Evolutionary conservation across 2,329 filamentous ascomycete species (phyloP), one percentile per base, ranked within the genome.

Genomic region (Calonectria henricotiae): DNA sequence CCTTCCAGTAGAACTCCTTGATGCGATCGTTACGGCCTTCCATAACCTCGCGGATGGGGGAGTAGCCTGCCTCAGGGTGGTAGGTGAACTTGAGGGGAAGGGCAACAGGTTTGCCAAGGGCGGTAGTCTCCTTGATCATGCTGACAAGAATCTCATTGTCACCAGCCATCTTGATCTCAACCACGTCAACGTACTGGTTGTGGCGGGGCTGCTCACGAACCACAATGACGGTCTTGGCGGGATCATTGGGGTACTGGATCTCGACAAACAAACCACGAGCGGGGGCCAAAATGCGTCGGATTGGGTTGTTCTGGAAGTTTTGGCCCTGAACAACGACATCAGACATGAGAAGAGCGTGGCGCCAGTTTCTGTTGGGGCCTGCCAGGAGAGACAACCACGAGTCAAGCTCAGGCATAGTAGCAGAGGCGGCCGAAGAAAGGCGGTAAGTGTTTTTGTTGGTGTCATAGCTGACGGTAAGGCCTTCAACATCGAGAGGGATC

Each of bases 1-100:
- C 92, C 76, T 92, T 92, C 91, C 97, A 99, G 88, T 99, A 99
- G 83, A 99, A 99, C 83, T 98, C 94, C 88, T 99, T 99, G 87
- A 99, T 98, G 74, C 94, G 93, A 81, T 99, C 96, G 81, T 99
- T 99, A 80, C 96, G 94, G 66, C 90, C 93, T 41, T 95, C 90
- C 96, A 99, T 99, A 73, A 98, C 93, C 83, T 99, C 96, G 71
- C 93, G 93, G 76, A 99, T 98, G 20, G 96, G 96, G n/a, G 97
- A 96, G 81, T 98, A 99, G 35, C 96, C 96, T 67, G 94, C 93
- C 83, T 98, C 96, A 2, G 96, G 96, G 80, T 95, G 94, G 85
- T 99, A 99, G 5, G 90, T 94, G 86, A 98, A 98, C 80, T 92
- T 90, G 75, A 99, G 91, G 25, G 94, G 92, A 68, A 99, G 86